phyloP scores from a whole-genome alignment of 768 basidiomycete genomes.

The Russula lepida region DNA sequence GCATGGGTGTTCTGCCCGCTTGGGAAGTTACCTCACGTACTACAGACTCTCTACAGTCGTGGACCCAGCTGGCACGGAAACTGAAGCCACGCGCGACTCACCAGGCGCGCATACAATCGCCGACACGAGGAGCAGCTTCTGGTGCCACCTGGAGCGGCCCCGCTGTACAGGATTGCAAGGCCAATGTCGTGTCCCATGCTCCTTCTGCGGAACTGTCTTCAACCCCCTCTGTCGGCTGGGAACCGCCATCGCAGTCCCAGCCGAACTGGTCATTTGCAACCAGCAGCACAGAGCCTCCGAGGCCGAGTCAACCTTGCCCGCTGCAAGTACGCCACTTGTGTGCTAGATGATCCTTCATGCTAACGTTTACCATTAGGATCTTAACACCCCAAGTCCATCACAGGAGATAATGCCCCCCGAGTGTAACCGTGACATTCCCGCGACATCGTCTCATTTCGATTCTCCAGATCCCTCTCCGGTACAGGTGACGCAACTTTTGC shows the following conservation, averaged over 20 bases:
- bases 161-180: not conserved
- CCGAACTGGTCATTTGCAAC: not conserved
- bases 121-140: not conserved
- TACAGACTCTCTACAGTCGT: not conserved
- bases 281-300: not conserved
- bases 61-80: not conserved
- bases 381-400: not conserved
- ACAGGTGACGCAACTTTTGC: not conserved
- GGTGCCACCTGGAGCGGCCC: not conserved
- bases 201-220: not conserved
- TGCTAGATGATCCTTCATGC: not conserved
- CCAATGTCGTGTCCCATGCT: not conserved
- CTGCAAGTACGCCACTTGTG: not conserved
- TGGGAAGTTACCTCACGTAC: not conserved
- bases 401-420: not conserved
- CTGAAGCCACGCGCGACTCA: not conserved
- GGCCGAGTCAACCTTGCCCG: not conserved
- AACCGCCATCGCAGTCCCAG: not conserved
- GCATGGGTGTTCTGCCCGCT: slow-evolving; percentile 6
- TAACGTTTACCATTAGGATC: not conserved
- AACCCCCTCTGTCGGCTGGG: not conserved
- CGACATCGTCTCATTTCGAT: slow-evolving; percentile 8
- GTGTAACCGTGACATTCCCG: not conserved
- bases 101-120: not conserved
- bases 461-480: slow-evolving; percentile 11